Evolutionary conservation across 805 yeast species (phyloP).

Genomic region (Candida anglica): DNA sequence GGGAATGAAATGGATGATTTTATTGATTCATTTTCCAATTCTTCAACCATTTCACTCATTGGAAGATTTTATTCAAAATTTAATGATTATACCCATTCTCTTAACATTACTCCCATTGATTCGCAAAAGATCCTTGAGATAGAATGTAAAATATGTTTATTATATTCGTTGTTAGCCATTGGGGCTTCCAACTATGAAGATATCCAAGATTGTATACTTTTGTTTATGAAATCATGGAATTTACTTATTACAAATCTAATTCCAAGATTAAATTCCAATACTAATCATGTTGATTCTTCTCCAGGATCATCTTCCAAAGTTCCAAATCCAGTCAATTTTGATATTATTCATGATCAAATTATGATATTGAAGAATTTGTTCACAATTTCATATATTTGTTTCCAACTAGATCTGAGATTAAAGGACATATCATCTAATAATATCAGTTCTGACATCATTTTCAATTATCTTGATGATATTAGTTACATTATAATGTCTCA

Average conservation of each 20-base stretch:
- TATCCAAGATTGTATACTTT: constrained; percentile 27
- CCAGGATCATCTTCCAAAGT: constrained; percentile 15
- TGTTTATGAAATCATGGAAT: constrained; percentile 45
- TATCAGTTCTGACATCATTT: constrained; percentile 44
- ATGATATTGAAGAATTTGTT: constrained; percentile 45
- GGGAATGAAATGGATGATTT: constrained; percentile 4
- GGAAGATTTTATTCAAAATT: constrained; percentile 23
- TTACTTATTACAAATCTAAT: constrained; percentile 30
- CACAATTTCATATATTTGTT: constrained; percentile 39
- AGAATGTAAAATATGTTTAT: constrained; percentile 34
- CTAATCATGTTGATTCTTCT: constrained; percentile 12
- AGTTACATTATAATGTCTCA: constrained; percentile 39
- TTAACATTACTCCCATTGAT: constrained; percentile 10
- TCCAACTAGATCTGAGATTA: constrained; percentile 31
- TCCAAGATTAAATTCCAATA: constrained; percentile 26
- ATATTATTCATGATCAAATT: constrained; percentile 21
- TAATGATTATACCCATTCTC: constrained; percentile 17
- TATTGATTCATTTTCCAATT: constrained; percentile 3
- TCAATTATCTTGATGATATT: constrained; percentile 48
- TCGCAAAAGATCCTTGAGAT: constrained; percentile 15
- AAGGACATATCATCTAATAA: constrained; percentile 9
- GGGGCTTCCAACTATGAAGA: constrained; percentile 29
- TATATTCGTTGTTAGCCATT: constrained; percentile 42
- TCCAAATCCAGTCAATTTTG: constrained; percentile 19
- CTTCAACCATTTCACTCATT: constrained; percentile 18